Conservation (phyloP, 129 eudicot species). For the Rutidosis leptorrhynchoides region DNA sequence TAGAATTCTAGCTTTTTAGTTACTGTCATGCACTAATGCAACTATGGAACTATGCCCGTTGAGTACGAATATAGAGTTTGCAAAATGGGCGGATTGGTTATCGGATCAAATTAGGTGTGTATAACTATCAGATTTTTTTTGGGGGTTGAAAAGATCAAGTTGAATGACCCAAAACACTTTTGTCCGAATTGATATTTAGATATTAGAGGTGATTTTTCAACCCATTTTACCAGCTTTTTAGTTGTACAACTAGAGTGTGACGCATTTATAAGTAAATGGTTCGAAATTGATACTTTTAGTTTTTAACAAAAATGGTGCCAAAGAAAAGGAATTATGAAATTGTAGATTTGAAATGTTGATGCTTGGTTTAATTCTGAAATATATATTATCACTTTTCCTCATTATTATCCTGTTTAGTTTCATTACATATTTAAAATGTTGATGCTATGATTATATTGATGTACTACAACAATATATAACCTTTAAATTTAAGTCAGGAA, state of each 20-base stretch:
- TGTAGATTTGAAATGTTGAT: constrained; percentile 10
- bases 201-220: not conserved
- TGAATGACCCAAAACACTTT: not conserved
- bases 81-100: not conserved
- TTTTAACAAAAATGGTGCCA: not conserved
- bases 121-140: not conserved
- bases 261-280: not conserved
- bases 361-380: not conserved
- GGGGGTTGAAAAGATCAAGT: not conserved
- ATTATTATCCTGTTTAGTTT: too few species aligned
- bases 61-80: constrained; percentile 1
- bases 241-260: not conserved
- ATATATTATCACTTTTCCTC: too few species aligned
- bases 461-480: too few species aligned
- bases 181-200: too few species aligned
- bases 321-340: not conserved
- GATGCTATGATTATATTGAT: too few species aligned
- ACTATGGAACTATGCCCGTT: not conserved
- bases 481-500: too few species aligned
- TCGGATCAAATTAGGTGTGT: not conserved
- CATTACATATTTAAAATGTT: too few species aligned
- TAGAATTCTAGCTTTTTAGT: constrained; percentile 13
- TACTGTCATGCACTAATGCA: not conserved
- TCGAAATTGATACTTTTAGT: not conserved
- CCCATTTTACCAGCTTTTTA: not conserved